Percentiles rank a stretch among this genome's conserved stretches.
phyloP scores from a whole-genome alignment of 352 stramenopile genomes.

The Phytopythium oedochilum region DNA sequence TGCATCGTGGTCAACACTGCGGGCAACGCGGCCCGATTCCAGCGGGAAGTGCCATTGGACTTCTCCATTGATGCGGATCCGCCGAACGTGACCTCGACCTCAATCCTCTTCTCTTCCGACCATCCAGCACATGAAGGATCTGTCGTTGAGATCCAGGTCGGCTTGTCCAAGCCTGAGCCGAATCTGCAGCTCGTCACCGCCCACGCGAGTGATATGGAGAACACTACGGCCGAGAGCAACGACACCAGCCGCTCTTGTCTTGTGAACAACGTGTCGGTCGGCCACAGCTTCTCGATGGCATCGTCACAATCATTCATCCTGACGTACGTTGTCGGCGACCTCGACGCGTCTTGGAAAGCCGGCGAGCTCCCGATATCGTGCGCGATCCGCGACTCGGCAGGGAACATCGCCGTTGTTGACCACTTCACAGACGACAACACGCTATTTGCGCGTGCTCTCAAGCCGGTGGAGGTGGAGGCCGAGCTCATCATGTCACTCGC shows the following conservation, averaged over 20 bases:
- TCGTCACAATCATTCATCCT: constrained; percentile 39
- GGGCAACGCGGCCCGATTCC: constrained; percentile 35
- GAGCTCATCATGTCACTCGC: constrained; percentile 41
- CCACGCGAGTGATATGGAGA: not conserved
- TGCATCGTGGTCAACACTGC: constrained; percentile 36
- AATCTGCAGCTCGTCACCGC: constrained; percentile 15
- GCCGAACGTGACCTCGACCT: constrained; percentile 33
- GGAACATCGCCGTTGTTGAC: constrained; percentile 44
- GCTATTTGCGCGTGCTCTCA: constrained; percentile 55
- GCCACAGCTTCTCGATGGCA: constrained; percentile 40
- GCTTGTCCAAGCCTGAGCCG: constrained; percentile 32
- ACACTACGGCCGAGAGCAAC: constrained; percentile 4
- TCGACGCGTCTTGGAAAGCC: constrained; percentile 46
- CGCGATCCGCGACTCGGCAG: constrained; percentile 39
- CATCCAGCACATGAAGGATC: constrained; percentile 52
- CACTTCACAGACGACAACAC: constrained; percentile 65
- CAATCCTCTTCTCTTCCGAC: constrained; percentile 55
- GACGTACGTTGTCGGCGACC: constrained; percentile 57
- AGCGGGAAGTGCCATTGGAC: constrained; percentile 30
- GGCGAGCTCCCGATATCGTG: constrained; percentile 52
- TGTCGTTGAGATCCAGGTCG: constrained; percentile 61
- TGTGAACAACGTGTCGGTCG: constrained; percentile 63
- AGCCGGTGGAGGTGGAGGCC: constrained; percentile 49
- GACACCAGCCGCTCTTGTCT: constrained; percentile 32
- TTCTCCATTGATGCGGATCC: constrained; percentile 52